Evolutionary conservation across 139 green algal species (phyloP).

Genomic region (Penium margaritaceum): DNA sequence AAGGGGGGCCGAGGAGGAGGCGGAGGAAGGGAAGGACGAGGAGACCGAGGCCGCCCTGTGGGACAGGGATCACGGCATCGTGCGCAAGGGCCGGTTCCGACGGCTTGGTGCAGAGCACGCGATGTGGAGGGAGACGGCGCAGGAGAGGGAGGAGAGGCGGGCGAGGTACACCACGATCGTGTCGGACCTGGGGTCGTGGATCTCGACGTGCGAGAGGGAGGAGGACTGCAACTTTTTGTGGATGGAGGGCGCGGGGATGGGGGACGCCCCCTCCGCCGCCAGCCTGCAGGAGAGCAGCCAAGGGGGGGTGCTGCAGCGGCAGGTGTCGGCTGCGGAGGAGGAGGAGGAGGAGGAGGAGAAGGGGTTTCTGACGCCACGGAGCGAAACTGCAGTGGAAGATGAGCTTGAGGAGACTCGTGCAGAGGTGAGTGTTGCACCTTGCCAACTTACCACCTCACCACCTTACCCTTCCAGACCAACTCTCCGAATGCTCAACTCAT

Average conservation of each 20-base stretch:
- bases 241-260: neutral
- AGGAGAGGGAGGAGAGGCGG: neutral
- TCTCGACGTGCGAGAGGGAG: neutral
- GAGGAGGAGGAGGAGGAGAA: no score
- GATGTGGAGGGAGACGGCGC: neutral
- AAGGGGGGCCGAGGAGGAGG: neutral
- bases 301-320: no score
- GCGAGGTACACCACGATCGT: neutral
- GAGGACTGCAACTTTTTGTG: neutral
- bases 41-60: neutral
- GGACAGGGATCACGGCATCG: neutral
- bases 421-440: no score
- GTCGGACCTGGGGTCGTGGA: constrained; percentile 1
- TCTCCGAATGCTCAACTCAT: no score
- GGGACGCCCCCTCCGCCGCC: neutral
- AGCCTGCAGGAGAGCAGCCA: no score
- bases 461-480: no score
- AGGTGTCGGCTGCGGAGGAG: no score
- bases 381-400: no score
- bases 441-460: no score
- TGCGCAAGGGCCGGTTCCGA: neutral
- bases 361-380: no score
- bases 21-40: neutral
- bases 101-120: neutral
- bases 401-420: no score